Conservation (phyloP, 371 early-diverging fungal species). For the Circinella minor region DNA sequence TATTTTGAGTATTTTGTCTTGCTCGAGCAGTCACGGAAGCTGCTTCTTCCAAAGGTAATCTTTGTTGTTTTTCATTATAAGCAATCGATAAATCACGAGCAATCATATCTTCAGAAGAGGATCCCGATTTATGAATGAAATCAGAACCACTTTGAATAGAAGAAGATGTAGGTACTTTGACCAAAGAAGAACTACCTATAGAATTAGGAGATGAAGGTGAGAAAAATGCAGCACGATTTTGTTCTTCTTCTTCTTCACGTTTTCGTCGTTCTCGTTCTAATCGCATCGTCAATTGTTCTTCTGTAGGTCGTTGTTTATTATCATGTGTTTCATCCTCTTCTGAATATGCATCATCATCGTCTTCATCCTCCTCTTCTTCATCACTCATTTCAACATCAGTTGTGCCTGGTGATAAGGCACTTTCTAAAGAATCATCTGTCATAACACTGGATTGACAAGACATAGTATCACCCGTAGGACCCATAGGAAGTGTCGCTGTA, state of each 20-base stretch:
- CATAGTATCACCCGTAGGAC: not conserved
- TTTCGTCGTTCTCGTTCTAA: slow-evolving; percentile 32
- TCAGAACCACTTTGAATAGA: slow-evolving; percentile 8
- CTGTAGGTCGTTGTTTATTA: slow-evolving; percentile 20
- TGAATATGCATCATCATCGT: slow-evolving; percentile 9
- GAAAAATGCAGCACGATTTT: slow-evolving; percentile 33
- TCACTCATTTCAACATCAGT: slow-evolving; percentile 29
- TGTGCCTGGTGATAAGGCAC: slow-evolving; percentile 44
- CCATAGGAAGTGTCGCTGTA: not conserved
- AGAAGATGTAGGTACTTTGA: not conserved
- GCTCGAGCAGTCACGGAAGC: not conserved
- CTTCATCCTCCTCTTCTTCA: slow-evolving; percentile 17
- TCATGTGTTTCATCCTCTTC: slow-evolving; percentile 18
- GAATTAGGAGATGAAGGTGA: slow-evolving; percentile 4
- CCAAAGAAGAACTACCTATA: not conserved
- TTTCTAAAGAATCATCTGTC: slow-evolving; percentile 47
- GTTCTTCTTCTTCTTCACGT: slow-evolving; percentile 40
- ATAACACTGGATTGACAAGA: slow-evolving; percentile 18
- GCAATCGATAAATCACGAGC: not conserved
- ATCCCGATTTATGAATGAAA: not conserved
- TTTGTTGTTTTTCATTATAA: not conserved
- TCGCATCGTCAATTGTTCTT: slow-evolving; percentile 19
- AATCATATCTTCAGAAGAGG: not conserved
- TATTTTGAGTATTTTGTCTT: not conserved
- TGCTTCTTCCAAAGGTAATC: not conserved